Evolutionary conservation across 495 filamentous ascomycete genomes (phyloP), one percentile per base, ranked within the genome.

Genomic region (Aspergillus nidulans): DNA sequence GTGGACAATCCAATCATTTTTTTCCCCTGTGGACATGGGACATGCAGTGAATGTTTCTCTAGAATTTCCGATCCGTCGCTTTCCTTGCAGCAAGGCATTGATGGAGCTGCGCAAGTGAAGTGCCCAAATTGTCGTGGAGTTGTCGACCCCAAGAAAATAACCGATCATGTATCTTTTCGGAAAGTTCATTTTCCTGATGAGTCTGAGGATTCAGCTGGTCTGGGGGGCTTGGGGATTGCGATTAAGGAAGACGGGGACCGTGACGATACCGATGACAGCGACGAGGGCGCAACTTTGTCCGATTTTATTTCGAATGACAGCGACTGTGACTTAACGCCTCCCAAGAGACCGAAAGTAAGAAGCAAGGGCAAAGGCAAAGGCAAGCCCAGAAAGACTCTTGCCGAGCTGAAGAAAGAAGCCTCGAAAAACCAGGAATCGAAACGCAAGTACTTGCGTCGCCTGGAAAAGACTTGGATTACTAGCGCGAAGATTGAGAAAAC

Each of bases 11-110:
- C 94, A 0, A 77, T 85, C 5, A 88, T 97, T 56, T 84, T 92
- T 65, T 77, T 88, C 56, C 90, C 91, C 2, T 97, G 92, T 58
- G 92, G 92, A 23, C 92, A 97, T 68, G 79, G 83, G 52, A 85
- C 84, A 20, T 97, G 92, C 66, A 69, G 80, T 0, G 87, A 90
- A 57, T 96, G 92, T 62, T 87, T 95, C 64, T 77, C 84, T 0
- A 85, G 81, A 49, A 80, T 95, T 40, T 81, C 83, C 4, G 87
- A 88, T 57, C 83, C 83, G 1, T 74, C 75, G 5, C 58, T 71
- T 42, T 72, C 78, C 42, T 66, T 87, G 50, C 68, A 69, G 39
- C 71, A 81, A 42, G 84, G 87, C 7, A 67, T 85, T 32, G 85
- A 87, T 57, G 75, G 76, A 32, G 67, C 65, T 0, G 65, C 63